phyloP scores from a whole-genome alignment of 1,139 yeast species.

The Pichia sp. region DNA sequence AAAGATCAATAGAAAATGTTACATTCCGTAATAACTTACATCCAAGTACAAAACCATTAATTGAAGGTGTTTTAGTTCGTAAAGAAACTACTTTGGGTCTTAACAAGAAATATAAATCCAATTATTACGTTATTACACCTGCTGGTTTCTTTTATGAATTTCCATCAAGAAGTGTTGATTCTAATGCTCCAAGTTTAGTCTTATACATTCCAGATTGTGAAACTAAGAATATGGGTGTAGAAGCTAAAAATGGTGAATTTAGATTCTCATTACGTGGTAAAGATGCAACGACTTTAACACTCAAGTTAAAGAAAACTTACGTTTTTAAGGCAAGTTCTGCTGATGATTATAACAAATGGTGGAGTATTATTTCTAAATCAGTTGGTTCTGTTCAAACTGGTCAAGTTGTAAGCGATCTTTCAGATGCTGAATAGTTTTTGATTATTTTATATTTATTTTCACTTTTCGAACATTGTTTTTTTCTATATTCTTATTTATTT shows the following conservation, averaged over 20 bases:
- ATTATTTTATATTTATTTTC: background rate
- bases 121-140: slow-evolving; percentile 43
- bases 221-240: slow-evolving; percentile 29
- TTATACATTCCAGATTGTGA: slow-evolving; percentile 42
- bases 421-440: slow-evolving; percentile 1
- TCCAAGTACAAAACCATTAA: slow-evolving; percentile 36
- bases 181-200: slow-evolving; percentile 38
- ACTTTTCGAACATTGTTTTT: background rate
- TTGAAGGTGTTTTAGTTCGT: slow-evolving; percentile 41
- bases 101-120: slow-evolving; percentile 37
- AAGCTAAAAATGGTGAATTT: slow-evolving; percentile 34
- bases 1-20: slow-evolving; percentile 34
- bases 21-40: slow-evolving; percentile 37
- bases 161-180: slow-evolving; percentile 38
- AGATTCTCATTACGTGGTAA: slow-evolving; percentile 41
- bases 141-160: slow-evolving; percentile 41
- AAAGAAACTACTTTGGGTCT: slow-evolving; percentile 37
- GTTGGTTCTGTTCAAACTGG: background rate
- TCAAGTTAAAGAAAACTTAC: slow-evolving; percentile 35
- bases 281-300: slow-evolving; percentile 31
- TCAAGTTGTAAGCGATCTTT: background rate
- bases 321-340: slow-evolving; percentile 39
- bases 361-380: slow-evolving; percentile 29
- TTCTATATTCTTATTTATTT: background rate
- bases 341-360: slow-evolving; percentile 42